Evolutionary conservation across 2,329 filamentous ascomycete genomes (phyloP).

Genomic region (Ophiobolus disseminans): DNA sequence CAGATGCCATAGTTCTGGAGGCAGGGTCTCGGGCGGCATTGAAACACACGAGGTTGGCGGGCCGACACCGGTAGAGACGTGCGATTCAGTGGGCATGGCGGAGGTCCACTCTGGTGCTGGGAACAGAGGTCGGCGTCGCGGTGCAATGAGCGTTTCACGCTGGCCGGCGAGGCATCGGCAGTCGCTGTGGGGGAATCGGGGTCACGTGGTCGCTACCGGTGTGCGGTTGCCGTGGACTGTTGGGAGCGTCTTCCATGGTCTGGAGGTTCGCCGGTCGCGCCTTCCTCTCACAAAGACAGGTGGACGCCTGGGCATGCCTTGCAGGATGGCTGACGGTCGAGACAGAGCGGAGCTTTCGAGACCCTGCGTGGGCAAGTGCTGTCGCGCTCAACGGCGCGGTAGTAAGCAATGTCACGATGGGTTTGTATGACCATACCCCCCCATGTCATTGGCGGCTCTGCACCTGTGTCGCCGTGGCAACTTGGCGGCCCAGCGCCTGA

Average conservation of each 20-base stretch:
- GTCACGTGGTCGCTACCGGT: conserved; percentile 7
- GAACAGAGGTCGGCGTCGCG: neutral
- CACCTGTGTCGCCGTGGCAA: conserved; percentile 20
- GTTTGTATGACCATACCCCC: conserved; percentile 17
- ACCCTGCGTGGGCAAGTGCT: conserved; percentile 13
- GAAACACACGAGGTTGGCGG: conserved; percentile 11
- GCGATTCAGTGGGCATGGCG: conserved; percentile 15
- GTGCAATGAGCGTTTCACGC: conserved; percentile 17
- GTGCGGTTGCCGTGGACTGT: conserved; percentile 1
- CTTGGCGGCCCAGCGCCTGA: conserved; percentile 15
- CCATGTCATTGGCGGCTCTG: conserved; percentile 14
- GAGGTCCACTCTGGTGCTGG: conserved; percentile 5
- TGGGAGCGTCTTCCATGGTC: conserved; percentile 13
- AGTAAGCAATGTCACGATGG: conserved; percentile 5
- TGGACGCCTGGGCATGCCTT: conserved; percentile 4
- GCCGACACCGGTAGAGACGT: conserved; percentile 16
- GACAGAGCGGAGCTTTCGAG: conserved; percentile 3
- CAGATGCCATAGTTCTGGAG: conserved; percentile 23
- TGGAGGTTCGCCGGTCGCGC: conserved; percentile 5
- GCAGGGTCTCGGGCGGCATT: conserved; percentile 17
- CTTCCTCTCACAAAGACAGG: neutral
- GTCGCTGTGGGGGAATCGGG: conserved; percentile 2
- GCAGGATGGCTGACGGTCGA: too few species aligned
- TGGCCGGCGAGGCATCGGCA: conserved; percentile 30
- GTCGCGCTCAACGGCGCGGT: conserved; percentile 16